Percentiles rank a stretch among this genome's conserved stretches.
phyloP scores from a whole-genome alignment of 495 filamentous ascomycete species.

The Astrothelium subdiscretum region DNA sequence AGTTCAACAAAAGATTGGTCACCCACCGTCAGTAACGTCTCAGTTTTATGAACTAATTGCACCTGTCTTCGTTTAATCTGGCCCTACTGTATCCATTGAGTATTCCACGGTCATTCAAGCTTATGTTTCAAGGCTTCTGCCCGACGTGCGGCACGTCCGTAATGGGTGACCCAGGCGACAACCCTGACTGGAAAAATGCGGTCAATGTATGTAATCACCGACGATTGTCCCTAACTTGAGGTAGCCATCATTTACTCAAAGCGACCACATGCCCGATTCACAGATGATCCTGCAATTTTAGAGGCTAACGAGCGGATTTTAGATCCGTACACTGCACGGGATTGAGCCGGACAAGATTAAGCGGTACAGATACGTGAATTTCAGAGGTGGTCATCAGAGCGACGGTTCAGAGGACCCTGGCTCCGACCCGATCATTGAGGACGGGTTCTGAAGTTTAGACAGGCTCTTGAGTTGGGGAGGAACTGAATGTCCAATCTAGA shows the following conservation, averaged over 20 bases:
- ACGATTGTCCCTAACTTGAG: too few species aligned
- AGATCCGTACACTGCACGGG: background rate
- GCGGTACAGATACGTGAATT: background rate
- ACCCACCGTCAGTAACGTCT: background rate
- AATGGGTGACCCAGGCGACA: background rate
- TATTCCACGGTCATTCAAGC: background rate
- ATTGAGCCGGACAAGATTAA: background rate
- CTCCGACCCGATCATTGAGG: too few species aligned
- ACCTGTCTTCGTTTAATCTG: background rate
- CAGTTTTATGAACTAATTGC: background rate
- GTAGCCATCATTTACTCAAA: too few species aligned
- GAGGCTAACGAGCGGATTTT: background rate
- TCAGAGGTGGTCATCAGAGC: background rate
- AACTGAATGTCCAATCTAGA: too few species aligned
- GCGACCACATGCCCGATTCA: too few species aligned
- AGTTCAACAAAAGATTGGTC: background rate
- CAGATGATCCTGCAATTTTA: too few species aligned
- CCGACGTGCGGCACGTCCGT: background rate
- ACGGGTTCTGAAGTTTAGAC: too few species aligned
- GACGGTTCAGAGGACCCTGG: too few species aligned
- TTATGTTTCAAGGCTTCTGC: background rate
- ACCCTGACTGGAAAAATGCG: background rate
- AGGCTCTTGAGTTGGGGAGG: too few species aligned
- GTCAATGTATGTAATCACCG: background rate
- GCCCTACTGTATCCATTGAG: background rate